These are phyloP conservation scores for Prototheca wickerhamii DNA, from an alignment of 163 green algal species.

Conservation along the genomic window DNA sequence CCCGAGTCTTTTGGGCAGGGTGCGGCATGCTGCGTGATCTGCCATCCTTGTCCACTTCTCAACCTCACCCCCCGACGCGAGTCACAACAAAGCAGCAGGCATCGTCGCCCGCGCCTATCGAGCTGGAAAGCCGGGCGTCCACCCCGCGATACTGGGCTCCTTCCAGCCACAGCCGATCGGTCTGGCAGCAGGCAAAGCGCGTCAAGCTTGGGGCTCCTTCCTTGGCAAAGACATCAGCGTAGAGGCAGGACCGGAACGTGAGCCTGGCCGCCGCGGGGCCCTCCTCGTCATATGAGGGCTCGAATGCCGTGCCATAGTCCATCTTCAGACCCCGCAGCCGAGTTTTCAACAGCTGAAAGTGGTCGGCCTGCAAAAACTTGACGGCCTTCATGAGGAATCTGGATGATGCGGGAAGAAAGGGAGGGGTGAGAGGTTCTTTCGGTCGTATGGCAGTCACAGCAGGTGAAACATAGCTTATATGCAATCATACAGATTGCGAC, in stretches of 20 bases:
- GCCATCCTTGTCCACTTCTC: not conserved
- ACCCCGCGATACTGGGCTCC: not conserved
- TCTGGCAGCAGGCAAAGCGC: slow-evolving; percentile 4
- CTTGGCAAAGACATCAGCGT: slow-evolving; percentile 5
- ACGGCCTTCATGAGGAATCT: slow-evolving; percentile 17
- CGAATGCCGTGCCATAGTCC: slow-evolving; percentile 11
- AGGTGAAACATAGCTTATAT: no score
- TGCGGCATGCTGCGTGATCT: not conserved
- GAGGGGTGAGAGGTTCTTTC: not conserved
- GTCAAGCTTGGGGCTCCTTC: slow-evolving; percentile 6
- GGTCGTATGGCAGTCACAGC: no score
- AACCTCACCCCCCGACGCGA: not conserved
- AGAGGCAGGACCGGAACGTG: slow-evolving; percentile 6
- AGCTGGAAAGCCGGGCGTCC: not conserved
- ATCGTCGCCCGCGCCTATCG: not conserved
- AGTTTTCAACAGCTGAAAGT: slow-evolving; percentile 1
- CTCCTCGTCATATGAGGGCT: not conserved
- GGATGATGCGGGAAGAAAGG: not conserved
- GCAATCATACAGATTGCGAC: no score
- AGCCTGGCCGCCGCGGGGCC: not conserved
- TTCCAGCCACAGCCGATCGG: not conserved
- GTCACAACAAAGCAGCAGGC: not conserved
- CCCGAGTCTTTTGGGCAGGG: not conserved
- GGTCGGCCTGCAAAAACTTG: slow-evolving; percentile 22
- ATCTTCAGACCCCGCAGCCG: slow-evolving; percentile 18